Conservation (phyloP, 139 green algal genomes). For the Parachlorella kessleri region DNA sequence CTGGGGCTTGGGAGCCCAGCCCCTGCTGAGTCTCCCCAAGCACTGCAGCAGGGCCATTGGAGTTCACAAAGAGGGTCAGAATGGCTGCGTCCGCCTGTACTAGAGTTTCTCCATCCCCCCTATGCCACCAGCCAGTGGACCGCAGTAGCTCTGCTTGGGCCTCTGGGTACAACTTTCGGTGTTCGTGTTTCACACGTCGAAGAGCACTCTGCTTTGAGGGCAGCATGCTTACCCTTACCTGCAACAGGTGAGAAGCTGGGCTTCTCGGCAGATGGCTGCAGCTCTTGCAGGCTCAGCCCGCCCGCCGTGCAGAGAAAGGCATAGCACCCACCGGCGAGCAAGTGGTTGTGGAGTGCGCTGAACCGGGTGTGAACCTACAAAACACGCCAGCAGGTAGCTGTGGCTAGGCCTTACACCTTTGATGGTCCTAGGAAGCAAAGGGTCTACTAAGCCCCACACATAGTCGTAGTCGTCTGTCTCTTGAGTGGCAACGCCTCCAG, state of each 20-base stretch:
- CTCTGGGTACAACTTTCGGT: too few species aligned
- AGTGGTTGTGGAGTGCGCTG: background rate
- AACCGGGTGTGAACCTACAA: background rate
- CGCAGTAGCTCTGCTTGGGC: background rate
- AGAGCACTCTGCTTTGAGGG: too few species aligned
- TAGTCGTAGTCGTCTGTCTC: constrained; percentile 4
- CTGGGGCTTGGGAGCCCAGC: too few species aligned
- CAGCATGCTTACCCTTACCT: too few species aligned
- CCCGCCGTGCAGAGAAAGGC: background rate
- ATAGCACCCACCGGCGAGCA: background rate
- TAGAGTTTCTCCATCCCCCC: too few species aligned
- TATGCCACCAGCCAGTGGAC: too few species aligned
- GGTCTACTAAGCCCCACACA: background rate
- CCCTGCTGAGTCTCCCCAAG: background rate
- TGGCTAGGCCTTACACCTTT: background rate
- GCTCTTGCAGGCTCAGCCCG: background rate
- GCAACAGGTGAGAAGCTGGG: too few species aligned
- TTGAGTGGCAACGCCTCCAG: background rate
- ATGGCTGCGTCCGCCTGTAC: background rate
- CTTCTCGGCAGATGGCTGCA: background rate
- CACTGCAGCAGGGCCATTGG: background rate
- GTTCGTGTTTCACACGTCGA: too few species aligned
- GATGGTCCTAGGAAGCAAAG: constrained; percentile 7
- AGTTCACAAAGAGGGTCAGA: background rate
- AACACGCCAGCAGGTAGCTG: background rate